Percentiles rank a stretch among this genome's conserved stretches.
These are phyloP conservation scores for Penicillium salamii DNA, from an alignment of 495 filamentous ascomycete species.

Conservation along the genomic window DNA sequence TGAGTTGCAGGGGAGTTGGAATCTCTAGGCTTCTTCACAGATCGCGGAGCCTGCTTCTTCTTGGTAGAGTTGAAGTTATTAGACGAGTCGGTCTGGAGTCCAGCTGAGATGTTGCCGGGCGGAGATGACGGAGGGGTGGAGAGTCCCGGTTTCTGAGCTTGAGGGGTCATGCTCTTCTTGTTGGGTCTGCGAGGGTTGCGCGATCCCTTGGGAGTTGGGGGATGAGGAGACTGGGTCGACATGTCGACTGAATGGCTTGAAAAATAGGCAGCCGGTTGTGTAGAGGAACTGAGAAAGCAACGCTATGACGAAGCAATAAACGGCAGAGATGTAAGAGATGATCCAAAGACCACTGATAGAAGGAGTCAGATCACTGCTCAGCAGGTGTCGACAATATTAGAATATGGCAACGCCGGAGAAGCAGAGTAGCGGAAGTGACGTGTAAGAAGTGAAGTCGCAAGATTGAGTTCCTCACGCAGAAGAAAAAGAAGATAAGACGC, in stretches of 20 bases:
- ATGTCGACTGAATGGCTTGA: constrained; percentile 43
- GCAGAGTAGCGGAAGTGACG: constrained; percentile 15
- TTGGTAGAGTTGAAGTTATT: constrained; percentile 29
- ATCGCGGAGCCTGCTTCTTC: constrained; percentile 35
- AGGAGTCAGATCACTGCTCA: constrained; percentile 34
- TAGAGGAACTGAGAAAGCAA: constrained; percentile 18
- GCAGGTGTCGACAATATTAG: constrained; percentile 32
- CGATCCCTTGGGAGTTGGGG: constrained; percentile 38
- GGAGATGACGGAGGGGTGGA: constrained; percentile 46
- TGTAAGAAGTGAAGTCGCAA: constrained; percentile 2
- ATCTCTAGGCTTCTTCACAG: constrained; percentile 38
- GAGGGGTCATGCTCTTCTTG: constrained; percentile 36
- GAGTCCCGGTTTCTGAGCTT: constrained; percentile 28
- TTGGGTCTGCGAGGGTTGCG: constrained; percentile 37
- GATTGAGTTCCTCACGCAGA: constrained; percentile 7
- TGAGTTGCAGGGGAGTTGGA: constrained; percentile 26
- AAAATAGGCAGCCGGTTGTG: constrained; percentile 46
- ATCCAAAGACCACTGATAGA: constrained; percentile 16
- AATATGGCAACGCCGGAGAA: constrained; percentile 16
- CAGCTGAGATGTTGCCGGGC: constrained; percentile 34
- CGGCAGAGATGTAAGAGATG: constrained; percentile 1
- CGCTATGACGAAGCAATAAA: constrained; percentile 16
- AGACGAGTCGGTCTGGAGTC: constrained; percentile 31
- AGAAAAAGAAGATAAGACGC: constrained; percentile 15
- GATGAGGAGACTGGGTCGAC: constrained; percentile 41